A percentile compares a stretch with the other conserved stretches of the same genome.
These are phyloP conservation scores for Catunica adiposa DNA, from an alignment of 2,329 filamentous ascomycete genomes.

Conservation along the genomic window DNA sequence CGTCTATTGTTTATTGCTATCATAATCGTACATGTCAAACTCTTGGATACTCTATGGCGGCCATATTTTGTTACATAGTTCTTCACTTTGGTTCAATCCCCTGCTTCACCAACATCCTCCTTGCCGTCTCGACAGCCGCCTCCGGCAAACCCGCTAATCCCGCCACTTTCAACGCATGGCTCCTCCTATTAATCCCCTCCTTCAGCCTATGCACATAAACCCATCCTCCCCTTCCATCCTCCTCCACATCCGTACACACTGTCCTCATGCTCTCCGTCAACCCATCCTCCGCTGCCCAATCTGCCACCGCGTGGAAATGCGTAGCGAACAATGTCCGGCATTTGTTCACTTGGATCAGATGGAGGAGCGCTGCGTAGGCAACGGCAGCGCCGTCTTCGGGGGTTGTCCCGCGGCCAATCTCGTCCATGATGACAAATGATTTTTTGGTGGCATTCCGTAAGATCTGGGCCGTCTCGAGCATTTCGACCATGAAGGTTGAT, in stretches of 20 bases:
- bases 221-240: conserved; percentile 55
- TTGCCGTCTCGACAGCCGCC: conserved; percentile 52
- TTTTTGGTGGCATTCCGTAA: conserved; percentile 66
- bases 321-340: conserved; percentile 83
- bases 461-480: conserved; percentile 90
- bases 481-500: conserved; percentile 98
- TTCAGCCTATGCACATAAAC: conserved; percentile 72
- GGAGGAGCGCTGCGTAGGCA: conserved; percentile 72
- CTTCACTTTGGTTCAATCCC: background rate
- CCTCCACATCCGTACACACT: conserved; percentile 81
- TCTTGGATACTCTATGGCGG: background rate
- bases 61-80: background rate
- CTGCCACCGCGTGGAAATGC: conserved; percentile 75
- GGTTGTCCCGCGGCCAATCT: conserved; percentile 87
- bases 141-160: conserved; percentile 67
- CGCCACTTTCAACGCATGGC: conserved; percentile 92
- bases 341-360: conserved; percentile 61
- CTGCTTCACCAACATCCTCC: conserved; percentile 30
- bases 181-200: conserved; percentile 67
- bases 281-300: conserved; percentile 34
- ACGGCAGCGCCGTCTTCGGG: conserved; percentile 83
- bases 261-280: conserved; percentile 27
- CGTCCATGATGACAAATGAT: conserved; percentile 96
- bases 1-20: background rate
- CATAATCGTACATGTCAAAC: background rate